Percentiles rank a stretch among this genome's conserved stretches.
These are phyloP conservation scores for Pseudoturritis turrita DNA, from an alignment of 345 rosid species.

Conservation along the genomic window DNA sequence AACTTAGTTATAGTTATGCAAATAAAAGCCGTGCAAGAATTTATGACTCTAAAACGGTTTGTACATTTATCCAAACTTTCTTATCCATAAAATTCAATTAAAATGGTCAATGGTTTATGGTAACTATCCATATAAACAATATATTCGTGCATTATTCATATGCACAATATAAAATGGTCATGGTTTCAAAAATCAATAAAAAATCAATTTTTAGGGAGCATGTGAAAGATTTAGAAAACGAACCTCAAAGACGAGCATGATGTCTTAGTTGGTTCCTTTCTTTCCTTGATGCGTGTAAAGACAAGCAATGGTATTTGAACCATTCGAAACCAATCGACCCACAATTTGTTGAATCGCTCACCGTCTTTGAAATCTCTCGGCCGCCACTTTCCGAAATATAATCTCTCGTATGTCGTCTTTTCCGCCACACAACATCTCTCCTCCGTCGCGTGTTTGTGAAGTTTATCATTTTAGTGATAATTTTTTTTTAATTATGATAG, in stretches of 20 bases:
- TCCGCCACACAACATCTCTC: no score
- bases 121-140: no score
- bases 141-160: no score
- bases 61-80: slow-evolving; percentile 1
- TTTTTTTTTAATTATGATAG: no score
- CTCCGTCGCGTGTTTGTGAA: no score
- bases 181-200: no score
- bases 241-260: slow-evolving; percentile 97
- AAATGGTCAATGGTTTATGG: no score
- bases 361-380: slow-evolving; percentile 33
- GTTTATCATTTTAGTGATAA: no score
- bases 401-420: no score
- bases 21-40: neutral
- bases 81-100: no score
- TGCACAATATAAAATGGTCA: no score
- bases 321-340: slow-evolving; percentile 58
- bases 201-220: neutral
- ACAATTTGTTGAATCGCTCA: slow-evolving; percentile 42
- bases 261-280: slow-evolving; percentile 96
- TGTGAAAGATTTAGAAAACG: slow-evolving; percentile 16
- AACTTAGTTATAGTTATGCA: neutral
- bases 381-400: slow-evolving; percentile 55
- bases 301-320: slow-evolving; percentile 62
- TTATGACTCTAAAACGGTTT: neutral
- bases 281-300: slow-evolving; percentile 92